These are phyloP conservation scores for Malassezia sp. DNA, from an alignment of 1,284 basidiomycete genomes.

Conservation along the genomic window DNA sequence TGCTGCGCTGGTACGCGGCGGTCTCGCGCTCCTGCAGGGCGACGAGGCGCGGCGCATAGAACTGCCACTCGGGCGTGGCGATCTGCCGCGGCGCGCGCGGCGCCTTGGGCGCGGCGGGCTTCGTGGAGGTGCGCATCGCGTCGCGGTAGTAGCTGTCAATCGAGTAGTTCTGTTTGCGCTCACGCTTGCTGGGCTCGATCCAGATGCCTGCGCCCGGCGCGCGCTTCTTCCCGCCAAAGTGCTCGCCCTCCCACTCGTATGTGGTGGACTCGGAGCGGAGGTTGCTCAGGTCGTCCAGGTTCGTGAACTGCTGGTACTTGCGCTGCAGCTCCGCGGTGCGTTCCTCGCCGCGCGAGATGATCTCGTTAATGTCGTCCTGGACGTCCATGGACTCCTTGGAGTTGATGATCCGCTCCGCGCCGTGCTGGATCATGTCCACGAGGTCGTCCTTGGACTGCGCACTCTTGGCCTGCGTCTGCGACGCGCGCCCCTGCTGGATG, in stretches of 20 bases:
- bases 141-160: conserved; percentile 71
- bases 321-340: conserved; percentile 76
- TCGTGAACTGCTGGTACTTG: conserved; percentile 77
- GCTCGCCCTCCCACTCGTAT: conserved; percentile 85
- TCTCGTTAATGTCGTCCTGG: conserved; percentile 85
- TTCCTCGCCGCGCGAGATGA: conserved; percentile 68
- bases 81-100: conserved; percentile 83
- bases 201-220: conserved; percentile 55
- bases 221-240: conserved; percentile 55
- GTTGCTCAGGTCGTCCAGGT: conserved; percentile 87
- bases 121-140: conserved; percentile 61
- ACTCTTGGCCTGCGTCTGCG: conserved; percentile 53
- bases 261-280: conserved; percentile 73
- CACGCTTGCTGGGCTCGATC: conserved; percentile 85
- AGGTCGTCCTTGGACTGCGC: conserved; percentile 92
- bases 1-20: conserved; percentile 52
- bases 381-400: conserved; percentile 56
- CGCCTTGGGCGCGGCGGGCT: conserved; percentile 66
- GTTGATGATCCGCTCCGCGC: conserved; percentile 92
- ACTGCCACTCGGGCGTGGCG: conserved; percentile 88
- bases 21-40: conserved; percentile 76
- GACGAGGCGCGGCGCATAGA: conserved; percentile 72
- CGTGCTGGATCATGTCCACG: conserved; percentile 95
- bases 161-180: conserved; percentile 84
- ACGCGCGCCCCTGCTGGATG: conserved; percentile 87